Percentiles rank a stretch among this genome's conserved stretches.
These are phyloP conservation scores for Lactarius evosmus DNA, from an alignment of 768 basidiomycete genomes.

Conservation along the genomic window DNA sequence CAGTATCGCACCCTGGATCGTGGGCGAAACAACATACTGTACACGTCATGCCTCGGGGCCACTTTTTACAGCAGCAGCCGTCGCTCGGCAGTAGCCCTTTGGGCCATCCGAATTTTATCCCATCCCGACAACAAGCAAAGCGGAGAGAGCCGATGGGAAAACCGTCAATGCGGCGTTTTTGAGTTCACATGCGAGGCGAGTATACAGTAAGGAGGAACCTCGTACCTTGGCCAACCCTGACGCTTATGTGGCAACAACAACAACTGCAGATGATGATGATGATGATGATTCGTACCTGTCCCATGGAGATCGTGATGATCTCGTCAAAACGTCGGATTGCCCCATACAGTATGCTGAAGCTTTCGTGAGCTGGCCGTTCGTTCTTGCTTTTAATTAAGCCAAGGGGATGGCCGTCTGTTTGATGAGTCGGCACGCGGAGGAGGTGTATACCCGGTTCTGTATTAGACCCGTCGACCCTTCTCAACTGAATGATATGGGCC, in stretches of 20 bases:
- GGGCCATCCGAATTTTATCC: neutral
- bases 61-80: neutral
- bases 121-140: neutral
- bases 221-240: neutral
- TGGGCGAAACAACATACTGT: neutral
- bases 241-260: neutral
- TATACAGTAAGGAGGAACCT: too few relatives aligned
- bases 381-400: neutral
- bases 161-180: neutral
- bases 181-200: neutral
- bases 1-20: neutral
- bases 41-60: neutral
- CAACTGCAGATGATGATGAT: too few relatives aligned
- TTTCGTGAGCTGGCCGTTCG: neutral
- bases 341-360: constrained; percentile 1
- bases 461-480: neutral
- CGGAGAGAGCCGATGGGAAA: neutral
- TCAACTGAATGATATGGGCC: neutral
- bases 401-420: neutral
- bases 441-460: neutral
- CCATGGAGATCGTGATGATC: constrained; percentile 4
- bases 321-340: neutral
- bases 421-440: neutral
- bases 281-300: neutral
- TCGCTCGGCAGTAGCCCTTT: neutral